Evolutionary conservation across 768 basidiomycete species (phyloP).

Genomic region (Rubroboletus pulcherrimus): DNA sequence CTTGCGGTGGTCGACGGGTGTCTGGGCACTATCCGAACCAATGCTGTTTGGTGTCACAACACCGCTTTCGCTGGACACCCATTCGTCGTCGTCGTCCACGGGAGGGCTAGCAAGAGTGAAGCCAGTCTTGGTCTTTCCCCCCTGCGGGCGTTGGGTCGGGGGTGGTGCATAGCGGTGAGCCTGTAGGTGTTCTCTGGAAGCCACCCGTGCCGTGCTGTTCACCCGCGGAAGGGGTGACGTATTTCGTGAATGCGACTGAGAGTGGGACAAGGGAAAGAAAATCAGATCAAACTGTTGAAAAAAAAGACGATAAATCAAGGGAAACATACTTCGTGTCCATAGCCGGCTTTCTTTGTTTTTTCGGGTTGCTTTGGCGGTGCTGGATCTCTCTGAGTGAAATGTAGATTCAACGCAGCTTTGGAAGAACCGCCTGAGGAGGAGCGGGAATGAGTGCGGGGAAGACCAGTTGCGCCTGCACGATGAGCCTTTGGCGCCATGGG

Average conservation of each 20-base stretch:
- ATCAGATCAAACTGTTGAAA: conserved; percentile 13
- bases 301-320: conserved; percentile 1
- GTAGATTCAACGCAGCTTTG: conserved; percentile 56
- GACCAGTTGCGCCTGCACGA: conserved; percentile 41
- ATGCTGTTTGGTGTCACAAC: conserved; percentile 59
- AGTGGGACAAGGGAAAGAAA: neutral
- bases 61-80: conserved; percentile 78
- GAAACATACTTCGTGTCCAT: conserved; percentile 44
- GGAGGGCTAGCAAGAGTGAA: conserved; percentile 56
- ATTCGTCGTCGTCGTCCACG: conserved; percentile 60
- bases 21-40: conserved; percentile 41
- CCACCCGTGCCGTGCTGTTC: conserved; percentile 26
- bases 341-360: conserved; percentile 47
- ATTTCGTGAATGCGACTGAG: conserved; percentile 21
- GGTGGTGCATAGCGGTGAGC: conserved; percentile 31
- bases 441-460: conserved; percentile 60
- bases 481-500: conserved; percentile 52
- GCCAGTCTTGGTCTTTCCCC: conserved; percentile 42
- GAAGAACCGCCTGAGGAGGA: conserved; percentile 53
- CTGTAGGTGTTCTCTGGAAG: conserved; percentile 33
- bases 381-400: conserved; percentile 65
- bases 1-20: conserved; percentile 29
- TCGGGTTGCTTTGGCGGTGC: conserved; percentile 42
- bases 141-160: conserved; percentile 28
- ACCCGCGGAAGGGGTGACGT: conserved; percentile 26